Base-by-base conservation (phyloP, 768 basidiomycete species). In the Boletus sp. region DNA sequence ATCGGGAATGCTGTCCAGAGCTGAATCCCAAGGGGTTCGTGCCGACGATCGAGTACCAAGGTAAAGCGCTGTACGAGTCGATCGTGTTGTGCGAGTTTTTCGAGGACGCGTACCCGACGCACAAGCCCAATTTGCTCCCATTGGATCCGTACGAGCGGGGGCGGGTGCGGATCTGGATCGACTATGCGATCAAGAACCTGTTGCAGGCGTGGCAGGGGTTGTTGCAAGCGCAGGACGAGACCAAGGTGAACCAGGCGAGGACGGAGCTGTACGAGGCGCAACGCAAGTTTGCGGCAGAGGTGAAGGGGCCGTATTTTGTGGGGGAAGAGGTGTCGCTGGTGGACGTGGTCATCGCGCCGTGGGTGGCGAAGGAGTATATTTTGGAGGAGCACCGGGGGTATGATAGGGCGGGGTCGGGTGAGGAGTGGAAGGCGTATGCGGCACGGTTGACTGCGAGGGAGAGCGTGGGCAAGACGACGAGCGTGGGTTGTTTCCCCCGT, bases 1-100 rank as follows among this genome's bases (percentile, higher is more conserved):
- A 33, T 14, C 4, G 1, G 13, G 2, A 33, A 14, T 14, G 14
- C 14, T 8, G 3, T 25, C 25, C n/a, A 55, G 75, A 74, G 33
- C 77, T 88, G 60, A 87, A 86, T 55, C 86, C 87, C 0, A 84
- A 83, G 61, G 87, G 87, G 6, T 77, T 88, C 41, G 85, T 89
- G 11, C 86, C 87, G 0, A 73, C 79, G 0, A 74, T 83, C 64
- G 78, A 80, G 49, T 79, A 80, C 51, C 64, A 71, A 33, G 74
- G 72, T 17, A 78, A 75, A 52, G 80, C 83, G 1, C 64, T 88
- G 5, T 84, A 87, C 70, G 86, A 88, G 59, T 83, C 82, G 5
- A 75, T 83, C 50, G 74, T 87, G 46, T 68, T 88, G 42, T 77
- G 78, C 67, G 84, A 88, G 66, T 84, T 84, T 66, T 73, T 88